Percentiles rank a stretch among this genome's conserved stretches.
Conservation (phyloP, 495 filamentous ascomycete genomes). For the Cudoniella acicularis region DNA sequence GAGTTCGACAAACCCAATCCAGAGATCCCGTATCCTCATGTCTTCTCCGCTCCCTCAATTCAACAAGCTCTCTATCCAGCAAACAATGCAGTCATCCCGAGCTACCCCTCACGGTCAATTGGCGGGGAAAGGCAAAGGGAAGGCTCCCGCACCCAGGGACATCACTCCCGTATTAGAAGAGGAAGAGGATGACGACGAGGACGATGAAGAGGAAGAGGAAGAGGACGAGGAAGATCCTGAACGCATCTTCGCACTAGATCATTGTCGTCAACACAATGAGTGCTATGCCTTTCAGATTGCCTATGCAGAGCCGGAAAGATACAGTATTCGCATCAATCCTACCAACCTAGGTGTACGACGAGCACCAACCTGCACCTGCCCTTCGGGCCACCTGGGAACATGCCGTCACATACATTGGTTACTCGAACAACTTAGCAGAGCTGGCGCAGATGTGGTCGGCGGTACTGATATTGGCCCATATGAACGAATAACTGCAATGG, state of each 20-base stretch:
- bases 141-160: constrained; percentile 5
- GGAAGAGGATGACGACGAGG: constrained; percentile 4
- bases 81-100: constrained; percentile 19
- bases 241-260: constrained; percentile 21
- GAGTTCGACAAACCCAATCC: constrained; percentile 25
- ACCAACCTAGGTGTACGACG: background rate
- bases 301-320: constrained; percentile 17
- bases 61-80: constrained; percentile 25
- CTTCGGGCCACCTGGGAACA: constrained; percentile 7
- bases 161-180: constrained; percentile 5
- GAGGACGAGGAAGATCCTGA: constrained; percentile 5
- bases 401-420: constrained; percentile 23
- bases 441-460: background rate
- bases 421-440: constrained; percentile 11
- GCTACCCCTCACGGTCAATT: background rate
- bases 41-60: constrained; percentile 23
- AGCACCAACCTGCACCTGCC: constrained; percentile 16
- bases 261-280: constrained; percentile 15
- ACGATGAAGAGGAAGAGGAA: constrained; percentile 1
- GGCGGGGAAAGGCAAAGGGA: constrained; percentile 19
- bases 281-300: constrained; percentile 26
- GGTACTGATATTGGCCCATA: constrained; percentile 7
- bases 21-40: constrained; percentile 25
- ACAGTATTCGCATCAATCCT: constrained; percentile 19
- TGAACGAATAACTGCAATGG: constrained; percentile 15